Percentiles rank a stretch among this genome's conserved stretches.
Evolutionary conservation across 352 stramenopile species (phyloP).

Genomic region (Peronospora destructor): DNA sequence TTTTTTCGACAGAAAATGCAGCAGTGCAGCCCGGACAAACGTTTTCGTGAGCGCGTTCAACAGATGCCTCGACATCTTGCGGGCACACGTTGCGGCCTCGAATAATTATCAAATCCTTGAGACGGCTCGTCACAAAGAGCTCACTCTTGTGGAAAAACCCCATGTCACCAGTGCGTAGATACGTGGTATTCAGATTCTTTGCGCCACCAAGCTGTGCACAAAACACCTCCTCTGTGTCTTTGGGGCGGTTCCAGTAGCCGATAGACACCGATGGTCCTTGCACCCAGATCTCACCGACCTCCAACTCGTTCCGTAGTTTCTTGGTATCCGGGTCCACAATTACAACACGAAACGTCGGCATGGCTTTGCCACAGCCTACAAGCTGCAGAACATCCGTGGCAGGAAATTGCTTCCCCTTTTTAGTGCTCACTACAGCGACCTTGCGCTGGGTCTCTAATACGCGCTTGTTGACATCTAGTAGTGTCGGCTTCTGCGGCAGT

Average conservation of each 20-base stretch:
- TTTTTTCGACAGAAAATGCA: slow-evolving; percentile 76
- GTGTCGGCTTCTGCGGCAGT: slow-evolving; percentile 44
- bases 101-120: slow-evolving; percentile 85
- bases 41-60: slow-evolving; percentile 55
- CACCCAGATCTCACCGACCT: slow-evolving; percentile 92
- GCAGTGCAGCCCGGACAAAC: slow-evolving; percentile 68
- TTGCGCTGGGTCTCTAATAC: slow-evolving; percentile 52
- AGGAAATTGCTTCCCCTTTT: slow-evolving; percentile 14
- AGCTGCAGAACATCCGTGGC: slow-evolving; percentile 45
- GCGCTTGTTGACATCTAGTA: slow-evolving; percentile 62
- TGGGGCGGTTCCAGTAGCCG: slow-evolving; percentile 66
- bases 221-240: slow-evolving; percentile 74
- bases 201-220: slow-evolving; percentile 38
- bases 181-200: slow-evolving; percentile 32
- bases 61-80: slow-evolving; percentile 69
- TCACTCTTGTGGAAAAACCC: slow-evolving; percentile 60
- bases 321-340: slow-evolving; percentile 66
- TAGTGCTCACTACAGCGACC: slow-evolving; percentile 29
- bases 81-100: slow-evolving; percentile 70
- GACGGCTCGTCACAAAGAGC: slow-evolving; percentile 65
- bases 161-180: slow-evolving; percentile 68
- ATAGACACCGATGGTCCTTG: slow-evolving; percentile 64
- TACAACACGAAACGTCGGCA: slow-evolving; percentile 62
- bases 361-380: slow-evolving; percentile 75
- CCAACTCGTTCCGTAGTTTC: slow-evolving; percentile 36